Evolutionary conservation across 2,329 filamentous ascomycete species (phyloP), one percentile per base, ranked within the genome.

Genomic region (Xylaria sp.): DNA sequence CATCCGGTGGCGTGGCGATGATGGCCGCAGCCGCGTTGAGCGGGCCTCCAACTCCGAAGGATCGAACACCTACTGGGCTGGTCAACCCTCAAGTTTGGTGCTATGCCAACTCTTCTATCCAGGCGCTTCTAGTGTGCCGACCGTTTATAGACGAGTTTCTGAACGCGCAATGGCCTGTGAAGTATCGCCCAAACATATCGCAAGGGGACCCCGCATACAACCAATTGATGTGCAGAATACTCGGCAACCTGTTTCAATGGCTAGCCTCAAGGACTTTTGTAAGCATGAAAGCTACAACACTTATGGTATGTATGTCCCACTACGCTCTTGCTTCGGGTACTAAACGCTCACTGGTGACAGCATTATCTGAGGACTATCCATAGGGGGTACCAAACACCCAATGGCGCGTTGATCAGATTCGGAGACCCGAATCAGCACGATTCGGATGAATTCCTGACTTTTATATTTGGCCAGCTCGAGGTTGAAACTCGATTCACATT

Each of bases 91-190:
- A 87, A 1, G 89, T 90, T 47, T 93, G 90, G 67, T 97, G 94
- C 74, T 97, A 97, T 73, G 93, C 95, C 81, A 97, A 97, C 75
- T 89, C 92, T n/a, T 89, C 89, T 0, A 81, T 98, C 25, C 94
- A 98, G 75, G 90, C 90, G 62, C 79, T 97, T 17, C 90, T 91
- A 60, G 89, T 88, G 1, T 94, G 93, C 0, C 72, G 85, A 72
- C 77, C 86, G 77, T 83, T 97, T 83, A 79, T 85, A 77, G 73
- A 87, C 78, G 79, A 89, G 79, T 72, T 90, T 72, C 71, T 91
- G 77, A 77, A 85, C 73, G 68, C 80, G 73, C 70, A 84, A 76
- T 82, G 85, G 90, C 68, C 86, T 81, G 71, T 85, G 81, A 80
- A 92, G 82, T 86, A 87, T 83, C 80, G 90, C 74, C 76, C 92